Conservation (phyloP, 2,329 filamentous ascomycete genomes). For the Sphaerulina musiva region DNA sequence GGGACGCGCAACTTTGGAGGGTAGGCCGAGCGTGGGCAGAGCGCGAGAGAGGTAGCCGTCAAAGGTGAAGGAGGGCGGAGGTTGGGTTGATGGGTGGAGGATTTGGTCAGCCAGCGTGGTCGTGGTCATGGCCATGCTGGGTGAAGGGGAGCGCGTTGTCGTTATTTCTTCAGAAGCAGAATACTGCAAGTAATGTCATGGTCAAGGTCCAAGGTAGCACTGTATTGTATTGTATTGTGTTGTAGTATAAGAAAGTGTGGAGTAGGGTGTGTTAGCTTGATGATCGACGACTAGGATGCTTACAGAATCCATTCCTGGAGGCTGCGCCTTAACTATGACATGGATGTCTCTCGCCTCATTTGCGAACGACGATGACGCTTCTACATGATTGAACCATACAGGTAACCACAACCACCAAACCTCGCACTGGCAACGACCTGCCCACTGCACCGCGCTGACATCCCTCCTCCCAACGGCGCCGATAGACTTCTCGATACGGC, state of each 20-base stretch:
- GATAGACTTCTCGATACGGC: no score
- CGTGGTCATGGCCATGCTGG: conserved; percentile 22
- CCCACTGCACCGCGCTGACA: no score
- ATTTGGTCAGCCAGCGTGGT: conserved; percentile 26
- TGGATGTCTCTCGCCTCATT: not conserved
- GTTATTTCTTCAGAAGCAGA: no score
- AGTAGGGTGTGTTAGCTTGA: conserved; percentile 1
- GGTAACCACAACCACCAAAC: no score
- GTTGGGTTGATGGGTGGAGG: conserved; percentile 28
- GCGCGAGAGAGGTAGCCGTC: conserved; percentile 29
- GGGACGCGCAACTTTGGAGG: conserved; percentile 45
- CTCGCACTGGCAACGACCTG: no score
- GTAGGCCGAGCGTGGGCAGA: conserved; percentile 30
- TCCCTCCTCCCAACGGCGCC: no score
- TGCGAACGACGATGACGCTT: conserved; percentile 1
- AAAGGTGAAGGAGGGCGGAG: conserved; percentile 32
- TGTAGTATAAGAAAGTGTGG: not conserved
- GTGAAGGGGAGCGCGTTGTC: not conserved
- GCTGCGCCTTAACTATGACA: not conserved
- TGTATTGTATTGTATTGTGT: no score
- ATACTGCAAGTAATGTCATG: no score
- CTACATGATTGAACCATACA: not conserved
- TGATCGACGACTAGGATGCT: conserved; percentile 5
- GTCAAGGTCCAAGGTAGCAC: no score
- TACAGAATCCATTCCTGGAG: conserved; percentile 1